Conservation (phyloP, 129 eudicot species). For the Arctium lappa region DNA sequence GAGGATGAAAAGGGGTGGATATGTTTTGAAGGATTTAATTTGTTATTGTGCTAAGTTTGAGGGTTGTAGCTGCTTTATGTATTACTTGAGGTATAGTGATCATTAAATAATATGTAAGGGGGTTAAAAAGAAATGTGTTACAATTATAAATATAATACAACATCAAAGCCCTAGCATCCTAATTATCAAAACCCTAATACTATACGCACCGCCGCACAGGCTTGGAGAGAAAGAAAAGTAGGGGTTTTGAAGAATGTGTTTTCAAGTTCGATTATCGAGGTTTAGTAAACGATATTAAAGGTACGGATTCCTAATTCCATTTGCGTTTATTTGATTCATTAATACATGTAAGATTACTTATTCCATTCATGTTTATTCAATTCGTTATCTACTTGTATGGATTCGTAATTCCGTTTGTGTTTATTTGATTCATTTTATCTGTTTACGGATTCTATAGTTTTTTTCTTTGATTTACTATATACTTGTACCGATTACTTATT, state of each 20-base stretch:
- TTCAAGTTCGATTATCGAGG: neutral
- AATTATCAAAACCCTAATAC: neutral
- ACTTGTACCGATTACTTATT: neutral
- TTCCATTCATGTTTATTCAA: neutral
- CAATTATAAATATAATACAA: neutral
- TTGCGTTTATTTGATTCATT: neutral
- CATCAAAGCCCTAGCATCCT: neutral
- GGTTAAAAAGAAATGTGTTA: neutral
- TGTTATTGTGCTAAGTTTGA: neutral
- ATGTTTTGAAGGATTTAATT: neutral
- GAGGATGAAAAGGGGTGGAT: neutral
- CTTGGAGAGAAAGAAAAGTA: neutral
- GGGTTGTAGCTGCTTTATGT: neutral
- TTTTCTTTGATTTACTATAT: neutral
- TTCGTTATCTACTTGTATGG: neutral
- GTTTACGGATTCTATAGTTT: neutral
- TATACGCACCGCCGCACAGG: neutral
- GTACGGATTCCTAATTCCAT: neutral
- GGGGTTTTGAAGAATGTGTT: neutral
- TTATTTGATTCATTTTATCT: neutral
- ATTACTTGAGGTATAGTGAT: neutral
- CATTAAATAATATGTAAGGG: neutral
- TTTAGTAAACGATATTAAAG: neutral
- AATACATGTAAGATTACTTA: neutral
- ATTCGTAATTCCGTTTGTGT: neutral